Base-by-base conservation (phyloP, 352 stramenopile genomes). In the Pythium biforme region DNA sequence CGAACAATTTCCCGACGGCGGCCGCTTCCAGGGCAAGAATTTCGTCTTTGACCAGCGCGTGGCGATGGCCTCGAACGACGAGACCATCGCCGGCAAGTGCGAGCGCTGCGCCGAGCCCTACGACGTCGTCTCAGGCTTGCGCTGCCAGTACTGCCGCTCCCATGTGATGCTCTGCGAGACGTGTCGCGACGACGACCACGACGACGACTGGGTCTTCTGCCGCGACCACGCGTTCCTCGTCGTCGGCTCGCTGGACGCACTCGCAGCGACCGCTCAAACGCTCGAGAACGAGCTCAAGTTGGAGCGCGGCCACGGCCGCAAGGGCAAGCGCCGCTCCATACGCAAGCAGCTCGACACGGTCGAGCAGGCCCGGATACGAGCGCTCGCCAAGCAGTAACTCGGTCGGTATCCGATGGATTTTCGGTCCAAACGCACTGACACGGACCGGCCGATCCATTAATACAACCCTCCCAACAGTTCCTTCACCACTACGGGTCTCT, bases 21-120 rank as follows among this genome's bases (percentile, higher is more conserved):
- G 78, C 0, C 64, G 82, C 27, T 95, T 92, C 68, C 70, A 83
- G 12, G 84, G 85, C 70, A 92, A 95, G 64, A 92, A 92, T 68
- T 95, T 92, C 61, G 85, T 94, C 43, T 95, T 94, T 46, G 86
- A 95, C 56, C 70, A 93, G 66, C 83, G 86, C 10, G 83, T 94
- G 25, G 74, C 82, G 2, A 77, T 95, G 62, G 72, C 74, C 23
- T 86, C 80, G 15, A 59, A 74, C 15, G 77, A 86, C 33, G 53
- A 71, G 52, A 74, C 70, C 3, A 55, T 96, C 47, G 81, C 84
- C 19, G 87, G 87, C 0, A 69, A 76, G 49, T 96, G 87, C 59
- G 73, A 80, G 26, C 64, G 59, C 11, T 96, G 87, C 57, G 58
- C 76, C 0, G 57, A 64, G 22, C 82, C 83, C 3, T 77, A 91